Base-by-base conservation (phyloP, 805 yeast species). In the Metschnikowia borealis region DNA sequence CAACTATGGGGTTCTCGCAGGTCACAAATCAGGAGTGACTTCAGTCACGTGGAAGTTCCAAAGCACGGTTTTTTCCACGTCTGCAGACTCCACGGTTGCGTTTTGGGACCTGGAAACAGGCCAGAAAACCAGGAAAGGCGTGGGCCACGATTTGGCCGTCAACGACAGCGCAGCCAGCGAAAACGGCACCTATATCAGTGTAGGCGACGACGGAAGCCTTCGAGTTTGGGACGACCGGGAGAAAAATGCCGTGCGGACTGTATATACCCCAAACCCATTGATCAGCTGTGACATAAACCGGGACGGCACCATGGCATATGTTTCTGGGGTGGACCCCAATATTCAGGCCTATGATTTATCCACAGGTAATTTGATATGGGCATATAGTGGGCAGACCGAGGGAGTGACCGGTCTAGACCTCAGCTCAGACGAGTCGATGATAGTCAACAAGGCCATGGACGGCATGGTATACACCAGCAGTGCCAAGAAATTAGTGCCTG, bases 261-360 rank as follows among this genome's bases (percentile, higher is more conserved):
- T 81, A 48, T 62, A 67, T 20, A 75, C 84, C 0, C 75, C 74
- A 2, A 84, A 72, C 57, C 94, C 96, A 0, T 57, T 87, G 0
- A 64, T 86, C 18, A 71, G 87, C 0, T 52, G 74, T 57, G 58
- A 66, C 6, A 61, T 68, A 14, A 70, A 66, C 53, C 58, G 62
- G 2, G 64, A 65, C 38, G 82, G 79, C 1, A 63, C 67, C 14
- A 64, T 69, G 13, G 57, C 85, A 3, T 87, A 73, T 56, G 72
- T 81, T 5, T 70, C 84, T 0, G 96, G 96, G 0, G 78, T 88
- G 2, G 92, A 88, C 54, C 85, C 89, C 1, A 68, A 73, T 0
- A 74, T 88, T 0, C 61, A 68, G 38, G 84, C 82, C 2, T 84
- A 78, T 68, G 95, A 88, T 59, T 44, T 80, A 6, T 65, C 89